Evolutionary conservation across 2,329 filamentous ascomycete species (phyloP), one percentile per base, ranked within the genome.

Genomic region (Sporothrix phasma): DNA sequence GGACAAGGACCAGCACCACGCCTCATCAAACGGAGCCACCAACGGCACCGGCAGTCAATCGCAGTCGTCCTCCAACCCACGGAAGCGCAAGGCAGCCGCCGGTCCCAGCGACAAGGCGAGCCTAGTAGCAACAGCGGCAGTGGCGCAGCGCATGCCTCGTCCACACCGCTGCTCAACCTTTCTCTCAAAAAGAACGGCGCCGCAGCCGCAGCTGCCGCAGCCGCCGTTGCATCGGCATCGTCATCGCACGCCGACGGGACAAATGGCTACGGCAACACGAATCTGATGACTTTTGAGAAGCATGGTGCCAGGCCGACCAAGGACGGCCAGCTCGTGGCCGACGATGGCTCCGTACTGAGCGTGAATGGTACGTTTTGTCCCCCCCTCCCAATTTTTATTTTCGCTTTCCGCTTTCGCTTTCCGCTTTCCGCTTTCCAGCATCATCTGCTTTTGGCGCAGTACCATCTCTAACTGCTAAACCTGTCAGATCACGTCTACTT

Each of bases 201-300:
- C n/a, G n/a, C 70, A 11, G 66, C 66, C 5, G 64, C 67, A 2
- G 69, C 71, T 63, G 68, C 72, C 67, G 70, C 73, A 62, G 69
- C 73, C 66, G 67, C 75, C 64, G 73, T 76, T 64, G 74, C 73
- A 64, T 70, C 78, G 69, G 75, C 76, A 66, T 75, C 79, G 66
- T 68, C 71, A 24, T 34, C 51, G 34, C 73, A 63, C 24, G 62
- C 59, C 43, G 64, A 64, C 65, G 63, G 67, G 64, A 56, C 65
- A 62, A 68, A 67, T 67, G 75, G 75, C 67, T 78, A 78, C 69
- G 80, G 84, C 67, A 86, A 91, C 71, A 88, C 89, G 61, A 97
- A 95, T 75, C 88, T 97, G 86, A 84, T 97, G 78, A 91, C 84
- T 49, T 97, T 97, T 76, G 87, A 90, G 67, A 85, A 85, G 67